Percentiles rank a stretch among this genome's conserved stretches.
phyloP scores from a whole-genome alignment of 352 stramenopile genomes.

The Phytophthora fragariaefolia region DNA sequence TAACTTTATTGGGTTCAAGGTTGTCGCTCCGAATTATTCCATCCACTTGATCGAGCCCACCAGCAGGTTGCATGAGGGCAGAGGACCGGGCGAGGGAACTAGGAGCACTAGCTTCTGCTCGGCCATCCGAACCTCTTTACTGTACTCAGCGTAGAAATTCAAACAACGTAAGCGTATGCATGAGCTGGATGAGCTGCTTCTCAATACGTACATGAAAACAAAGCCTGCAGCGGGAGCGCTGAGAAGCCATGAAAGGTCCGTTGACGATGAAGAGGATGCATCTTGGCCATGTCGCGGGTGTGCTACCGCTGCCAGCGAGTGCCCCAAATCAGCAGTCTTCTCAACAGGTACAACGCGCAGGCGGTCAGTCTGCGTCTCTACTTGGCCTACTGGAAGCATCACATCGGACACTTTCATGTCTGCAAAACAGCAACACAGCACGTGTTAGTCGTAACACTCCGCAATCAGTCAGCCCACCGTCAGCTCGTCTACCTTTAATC shows the following conservation, averaged over 20 bases:
- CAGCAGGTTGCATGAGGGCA: conserved; percentile 82
- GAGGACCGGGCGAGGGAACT: conserved; percentile 78
- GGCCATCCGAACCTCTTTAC: conserved; percentile 77
- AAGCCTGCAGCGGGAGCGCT: conserved; percentile 72
- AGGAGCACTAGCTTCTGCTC: conserved; percentile 86
- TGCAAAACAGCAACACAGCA: conserved; percentile 6
- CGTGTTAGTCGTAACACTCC: neutral
- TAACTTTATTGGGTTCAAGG: conserved; percentile 26
- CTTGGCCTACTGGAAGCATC: conserved; percentile 87
- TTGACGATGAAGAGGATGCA: conserved; percentile 42
- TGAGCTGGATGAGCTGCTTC: neutral
- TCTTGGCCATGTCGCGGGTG: conserved; percentile 52
- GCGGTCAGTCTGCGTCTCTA: conserved; percentile 68
- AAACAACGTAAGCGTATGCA: conserved; percentile 1
- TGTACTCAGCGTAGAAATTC: conserved; percentile 25
- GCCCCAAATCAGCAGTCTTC: conserved; percentile 72
- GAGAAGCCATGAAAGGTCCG: conserved; percentile 73
- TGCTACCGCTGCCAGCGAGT: conserved; percentile 78
- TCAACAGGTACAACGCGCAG: conserved; percentile 76
- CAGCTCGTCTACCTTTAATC: conserved; percentile 56
- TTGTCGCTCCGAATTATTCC: conserved; percentile 46
- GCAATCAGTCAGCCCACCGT: neutral
- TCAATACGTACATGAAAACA: conserved; percentile 78
- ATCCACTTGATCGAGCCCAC: conserved; percentile 89
- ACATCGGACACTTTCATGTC: conserved; percentile 88